Conservation (phyloP, 768 basidiomycete genomes). For the Hericium coralloides region DNA sequence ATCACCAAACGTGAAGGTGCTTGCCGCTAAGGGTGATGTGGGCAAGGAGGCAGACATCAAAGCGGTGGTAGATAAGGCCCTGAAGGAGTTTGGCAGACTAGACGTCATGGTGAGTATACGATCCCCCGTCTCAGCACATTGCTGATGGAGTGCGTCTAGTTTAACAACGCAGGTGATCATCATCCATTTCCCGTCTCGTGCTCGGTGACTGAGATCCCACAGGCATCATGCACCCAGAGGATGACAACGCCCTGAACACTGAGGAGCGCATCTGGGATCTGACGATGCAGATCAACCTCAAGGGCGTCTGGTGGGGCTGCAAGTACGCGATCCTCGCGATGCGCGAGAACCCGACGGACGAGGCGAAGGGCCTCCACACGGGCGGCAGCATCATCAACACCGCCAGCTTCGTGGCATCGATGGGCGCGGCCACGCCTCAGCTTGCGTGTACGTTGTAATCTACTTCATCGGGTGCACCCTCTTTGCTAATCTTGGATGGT, state of each 20-base stretch:
- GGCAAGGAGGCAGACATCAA: constrained; percentile 83
- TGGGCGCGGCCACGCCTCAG: constrained; percentile 97
- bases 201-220: background rate
- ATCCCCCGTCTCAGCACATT: background rate
- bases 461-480: background rate
- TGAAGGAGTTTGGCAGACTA: constrained; percentile 83
- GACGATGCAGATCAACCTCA: constrained; percentile 90
- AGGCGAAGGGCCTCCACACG: constrained; percentile 64
- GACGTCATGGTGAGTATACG: constrained; percentile 75
- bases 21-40: constrained; percentile 78
- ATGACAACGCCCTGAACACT: constrained; percentile 93
- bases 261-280: constrained; percentile 96
- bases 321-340: constrained; percentile 97
- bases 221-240: constrained; percentile 98
- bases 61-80: constrained; percentile 68
- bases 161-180: constrained; percentile 79
- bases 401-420: constrained; percentile 90
- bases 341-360: constrained; percentile 84
- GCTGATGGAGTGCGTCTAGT: constrained; percentile 35
- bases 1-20: constrained; percentile 59
- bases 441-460: constrained; percentile 66
- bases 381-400: constrained; percentile 97
- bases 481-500: constrained; percentile 2
- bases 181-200: background rate
- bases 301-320: constrained; percentile 99